These are phyloP conservation scores for Mortierella polycephala DNA, from an alignment of 371 early-diverging fungal species.

Conservation along the genomic window DNA sequence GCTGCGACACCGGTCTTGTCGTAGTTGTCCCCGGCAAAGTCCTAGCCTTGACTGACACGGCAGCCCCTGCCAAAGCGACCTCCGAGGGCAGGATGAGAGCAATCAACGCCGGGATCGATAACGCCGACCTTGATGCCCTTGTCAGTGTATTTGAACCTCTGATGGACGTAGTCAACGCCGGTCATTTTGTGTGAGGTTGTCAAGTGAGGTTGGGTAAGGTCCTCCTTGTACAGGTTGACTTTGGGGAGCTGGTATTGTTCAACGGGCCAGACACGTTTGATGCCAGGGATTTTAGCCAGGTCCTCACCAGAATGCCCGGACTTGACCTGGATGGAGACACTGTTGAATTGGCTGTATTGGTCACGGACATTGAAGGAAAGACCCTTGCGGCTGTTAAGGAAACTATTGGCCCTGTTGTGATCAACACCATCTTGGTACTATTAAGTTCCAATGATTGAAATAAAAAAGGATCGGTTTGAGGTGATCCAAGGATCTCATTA, in stretches of 20 bases:
- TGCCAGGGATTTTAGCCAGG: slow-evolving; percentile 33
- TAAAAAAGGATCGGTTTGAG: neutral
- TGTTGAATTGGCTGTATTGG: slow-evolving; percentile 39
- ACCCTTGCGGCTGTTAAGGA: slow-evolving; percentile 30
- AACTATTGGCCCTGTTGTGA: slow-evolving; percentile 34
- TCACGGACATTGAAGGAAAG: slow-evolving; percentile 37
- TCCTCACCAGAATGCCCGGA: slow-evolving; percentile 35
- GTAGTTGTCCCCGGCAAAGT: slow-evolving; percentile 66
- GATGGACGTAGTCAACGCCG: slow-evolving; percentile 66
- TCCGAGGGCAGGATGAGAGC: slow-evolving; percentile 77
- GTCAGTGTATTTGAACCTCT: slow-evolving; percentile 63
- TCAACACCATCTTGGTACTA: slow-evolving; percentile 50
- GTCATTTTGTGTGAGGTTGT: slow-evolving; percentile 65
- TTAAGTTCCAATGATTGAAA: neutral
- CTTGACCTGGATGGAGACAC: slow-evolving; percentile 40
- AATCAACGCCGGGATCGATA: slow-evolving; percentile 69
- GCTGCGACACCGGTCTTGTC: slow-evolving; percentile 13
- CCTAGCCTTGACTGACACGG: slow-evolving; percentile 71
- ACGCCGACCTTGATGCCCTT: slow-evolving; percentile 75
- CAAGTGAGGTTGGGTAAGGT: slow-evolving; percentile 14
- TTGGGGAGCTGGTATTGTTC: slow-evolving; percentile 26
- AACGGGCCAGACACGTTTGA: slow-evolving; percentile 51
- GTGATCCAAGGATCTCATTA: too few species aligned
- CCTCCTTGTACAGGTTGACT: slow-evolving; percentile 17
- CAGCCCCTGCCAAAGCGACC: slow-evolving; percentile 74